phyloP scores from a whole-genome alignment of 164 flowering plant species.

The Tetracentron sinense region DNA sequence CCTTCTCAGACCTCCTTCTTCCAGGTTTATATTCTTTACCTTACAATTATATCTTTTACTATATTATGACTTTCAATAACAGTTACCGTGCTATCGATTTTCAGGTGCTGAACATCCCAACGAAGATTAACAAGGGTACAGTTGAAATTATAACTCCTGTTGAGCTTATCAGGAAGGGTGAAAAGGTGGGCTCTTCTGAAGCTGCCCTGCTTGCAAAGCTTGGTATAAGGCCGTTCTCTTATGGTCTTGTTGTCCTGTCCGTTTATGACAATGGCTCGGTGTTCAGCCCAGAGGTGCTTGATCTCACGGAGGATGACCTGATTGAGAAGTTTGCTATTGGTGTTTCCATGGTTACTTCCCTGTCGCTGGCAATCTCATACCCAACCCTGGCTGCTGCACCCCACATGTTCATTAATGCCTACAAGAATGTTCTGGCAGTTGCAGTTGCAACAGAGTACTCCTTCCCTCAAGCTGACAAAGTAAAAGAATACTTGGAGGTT shows the following conservation, averaged over 20 bases:
- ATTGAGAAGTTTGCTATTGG: slow-evolving; percentile 27
- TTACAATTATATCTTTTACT: neutral
- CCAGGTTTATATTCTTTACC: slow-evolving; percentile 22
- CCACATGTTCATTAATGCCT: slow-evolving; percentile 29
- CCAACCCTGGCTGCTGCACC: slow-evolving; percentile 37
- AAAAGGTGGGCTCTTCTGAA: slow-evolving; percentile 42
- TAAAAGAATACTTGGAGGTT: slow-evolving; percentile 31
- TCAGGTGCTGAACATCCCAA: slow-evolving; percentile 43
- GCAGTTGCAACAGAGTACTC: slow-evolving; percentile 34
- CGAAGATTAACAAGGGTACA: slow-evolving; percentile 48
- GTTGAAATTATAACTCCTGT: slow-evolving; percentile 42
- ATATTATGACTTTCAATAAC: neutral
- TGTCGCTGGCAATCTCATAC: slow-evolving; percentile 30
- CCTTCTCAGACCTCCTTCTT: slow-evolving; percentile 42
- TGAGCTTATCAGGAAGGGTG: slow-evolving; percentile 44
- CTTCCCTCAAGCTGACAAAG: slow-evolving; percentile 33
- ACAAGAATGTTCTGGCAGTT: slow-evolving; percentile 35
- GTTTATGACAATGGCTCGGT: slow-evolving; percentile 41
- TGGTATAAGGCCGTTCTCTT: slow-evolving; percentile 45
- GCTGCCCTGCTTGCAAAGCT: slow-evolving; percentile 42
- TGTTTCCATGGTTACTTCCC: slow-evolving; percentile 24
- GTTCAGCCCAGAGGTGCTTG: slow-evolving; percentile 40
- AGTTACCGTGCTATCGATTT: neutral
- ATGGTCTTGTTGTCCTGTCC: slow-evolving; percentile 27
- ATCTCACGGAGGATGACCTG: slow-evolving; percentile 40